These are phyloP conservation scores for Gymnopus androsaceus DNA, from an alignment of 1,284 basidiomycete genomes.

Conservation along the genomic window DNA sequence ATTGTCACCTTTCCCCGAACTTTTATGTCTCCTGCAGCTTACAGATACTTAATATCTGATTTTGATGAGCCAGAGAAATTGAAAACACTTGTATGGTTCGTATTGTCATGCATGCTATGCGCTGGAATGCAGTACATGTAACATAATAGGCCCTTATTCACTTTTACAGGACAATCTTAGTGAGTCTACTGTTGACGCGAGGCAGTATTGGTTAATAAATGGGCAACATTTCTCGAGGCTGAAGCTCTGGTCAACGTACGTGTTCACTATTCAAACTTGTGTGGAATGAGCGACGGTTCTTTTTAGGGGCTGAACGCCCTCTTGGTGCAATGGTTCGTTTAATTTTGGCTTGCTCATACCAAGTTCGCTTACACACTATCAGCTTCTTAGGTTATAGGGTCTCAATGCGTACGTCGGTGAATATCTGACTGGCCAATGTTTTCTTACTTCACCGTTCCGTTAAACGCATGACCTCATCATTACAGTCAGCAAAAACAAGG, in stretches of 20 bases:
- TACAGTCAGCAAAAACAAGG: slow-evolving; percentile 31
- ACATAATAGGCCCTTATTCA: too few relatives aligned
- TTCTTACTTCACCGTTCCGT: too few relatives aligned
- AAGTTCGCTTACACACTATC: neutral
- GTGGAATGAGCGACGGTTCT: neutral
- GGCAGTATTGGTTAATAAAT: neutral
- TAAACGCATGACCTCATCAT: neutral
- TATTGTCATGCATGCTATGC: too few relatives aligned
- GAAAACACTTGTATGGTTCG: slow-evolving; percentile 45
- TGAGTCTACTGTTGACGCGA: slow-evolving; percentile 34
- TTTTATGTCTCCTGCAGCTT: slow-evolving; percentile 39
- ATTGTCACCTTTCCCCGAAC: neutral
- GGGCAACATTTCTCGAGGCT: slow-evolving; percentile 31
- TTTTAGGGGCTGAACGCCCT: slow-evolving; percentile 6
- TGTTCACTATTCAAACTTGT: neutral
- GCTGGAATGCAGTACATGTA: too few relatives aligned
- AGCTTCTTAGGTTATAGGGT: slow-evolving; percentile 9
- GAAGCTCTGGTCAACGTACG: slow-evolving; percentile 57
- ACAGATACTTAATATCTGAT: slow-evolving; percentile 53
- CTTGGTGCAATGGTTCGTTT: neutral
- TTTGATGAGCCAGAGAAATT: slow-evolving; percentile 41
- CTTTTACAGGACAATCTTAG: slow-evolving; percentile 50
- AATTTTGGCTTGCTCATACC: too few relatives aligned
- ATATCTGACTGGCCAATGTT: too few relatives aligned
- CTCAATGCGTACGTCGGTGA: slow-evolving; percentile 3